Percentiles rank a stretch among this genome's conserved stretches.
phyloP scores from a whole-genome alignment of 2,329 filamentous ascomycete genomes.

The Diaporthe batatas region DNA sequence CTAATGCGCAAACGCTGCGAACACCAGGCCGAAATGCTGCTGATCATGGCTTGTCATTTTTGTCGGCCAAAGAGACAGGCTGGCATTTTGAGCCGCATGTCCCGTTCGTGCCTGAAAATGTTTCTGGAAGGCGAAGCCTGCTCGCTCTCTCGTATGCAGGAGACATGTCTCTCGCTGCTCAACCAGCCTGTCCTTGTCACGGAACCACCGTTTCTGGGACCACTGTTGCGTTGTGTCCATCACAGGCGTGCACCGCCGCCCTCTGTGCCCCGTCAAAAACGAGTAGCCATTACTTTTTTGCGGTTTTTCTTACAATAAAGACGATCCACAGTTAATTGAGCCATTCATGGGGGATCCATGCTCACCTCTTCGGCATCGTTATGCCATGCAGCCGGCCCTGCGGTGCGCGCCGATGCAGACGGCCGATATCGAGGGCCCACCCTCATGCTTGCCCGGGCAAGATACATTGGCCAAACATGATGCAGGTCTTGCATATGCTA shows the following conservation, averaged over 20 bases:
- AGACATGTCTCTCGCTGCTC: constrained; percentile 22
- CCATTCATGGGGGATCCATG: not conserved
- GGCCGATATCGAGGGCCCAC: constrained; percentile 1
- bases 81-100: constrained; percentile 1
- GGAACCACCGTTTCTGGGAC: constrained; percentile 8
- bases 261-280: not conserved
- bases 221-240: constrained; percentile 12
- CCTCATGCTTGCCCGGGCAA: constrained; percentile 12
- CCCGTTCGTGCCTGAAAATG: not conserved
- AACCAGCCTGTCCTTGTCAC: constrained; percentile 4
- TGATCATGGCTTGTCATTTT: not conserved
- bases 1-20: not conserved
- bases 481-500: not conserved
- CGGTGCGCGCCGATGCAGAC: constrained; percentile 27
- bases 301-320: not conserved
- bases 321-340: not conserved
- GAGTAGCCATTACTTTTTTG: not conserved
- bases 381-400: constrained; percentile 21
- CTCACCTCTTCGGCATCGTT: not conserved
- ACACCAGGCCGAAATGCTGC: not conserved
- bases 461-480: not conserved
- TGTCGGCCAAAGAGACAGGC: not conserved
- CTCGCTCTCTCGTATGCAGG: not conserved
- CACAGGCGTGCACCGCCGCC: constrained; percentile 14
- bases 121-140: not conserved